A percentile compares a stretch with the other conserved stretches of the same genome.
These are phyloP conservation scores for Teratosphaeria epicoccoides DNA, from an alignment of 2,329 filamentous ascomycete species.

Conservation along the genomic window DNA sequence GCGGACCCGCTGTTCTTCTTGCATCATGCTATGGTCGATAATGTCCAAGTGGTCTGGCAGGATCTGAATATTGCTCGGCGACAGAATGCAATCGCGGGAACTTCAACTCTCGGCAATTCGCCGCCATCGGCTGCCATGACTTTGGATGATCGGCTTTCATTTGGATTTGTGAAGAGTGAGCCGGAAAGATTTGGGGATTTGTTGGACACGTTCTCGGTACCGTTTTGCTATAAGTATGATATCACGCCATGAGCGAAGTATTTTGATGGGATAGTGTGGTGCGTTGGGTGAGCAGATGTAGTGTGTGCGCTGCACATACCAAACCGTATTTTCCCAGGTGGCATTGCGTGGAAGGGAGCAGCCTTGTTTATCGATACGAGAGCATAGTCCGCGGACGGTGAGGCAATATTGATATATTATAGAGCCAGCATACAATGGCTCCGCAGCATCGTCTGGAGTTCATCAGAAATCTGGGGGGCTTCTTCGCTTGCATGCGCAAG, in stretches of 20 bases:
- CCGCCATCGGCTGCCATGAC: slow-evolving; percentile 36
- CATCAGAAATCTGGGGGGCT: too few species aligned
- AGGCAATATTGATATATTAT: background rate
- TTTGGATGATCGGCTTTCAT: slow-evolving; percentile 32
- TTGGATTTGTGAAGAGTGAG: slow-evolving; percentile 21
- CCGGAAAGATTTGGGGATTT: slow-evolving; percentile 16
- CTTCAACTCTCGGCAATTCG: slow-evolving; percentile 34
- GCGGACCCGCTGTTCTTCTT: slow-evolving; percentile 40
- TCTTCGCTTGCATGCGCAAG: too few species aligned
- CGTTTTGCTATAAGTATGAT: slow-evolving; percentile 25
- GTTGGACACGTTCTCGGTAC: slow-evolving; percentile 24
- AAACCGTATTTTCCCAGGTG: background rate
- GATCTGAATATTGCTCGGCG: slow-evolving; percentile 32
- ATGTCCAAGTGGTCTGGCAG: slow-evolving; percentile 42
- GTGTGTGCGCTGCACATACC: background rate
- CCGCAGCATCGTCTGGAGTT: background rate
- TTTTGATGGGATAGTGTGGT: background rate
- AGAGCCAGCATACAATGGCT: background rate
- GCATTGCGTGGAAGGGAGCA: background rate
- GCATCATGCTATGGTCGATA: slow-evolving; percentile 40
- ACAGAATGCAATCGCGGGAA: slow-evolving; percentile 32
- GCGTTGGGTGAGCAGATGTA: too few species aligned
- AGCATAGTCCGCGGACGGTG: background rate
- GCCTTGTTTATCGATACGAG: background rate
- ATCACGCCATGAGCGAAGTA: background rate